Evolutionary conservation across 176 grass and related monocot species (phyloP).

Genomic region (Calamus simplicifolius): DNA sequence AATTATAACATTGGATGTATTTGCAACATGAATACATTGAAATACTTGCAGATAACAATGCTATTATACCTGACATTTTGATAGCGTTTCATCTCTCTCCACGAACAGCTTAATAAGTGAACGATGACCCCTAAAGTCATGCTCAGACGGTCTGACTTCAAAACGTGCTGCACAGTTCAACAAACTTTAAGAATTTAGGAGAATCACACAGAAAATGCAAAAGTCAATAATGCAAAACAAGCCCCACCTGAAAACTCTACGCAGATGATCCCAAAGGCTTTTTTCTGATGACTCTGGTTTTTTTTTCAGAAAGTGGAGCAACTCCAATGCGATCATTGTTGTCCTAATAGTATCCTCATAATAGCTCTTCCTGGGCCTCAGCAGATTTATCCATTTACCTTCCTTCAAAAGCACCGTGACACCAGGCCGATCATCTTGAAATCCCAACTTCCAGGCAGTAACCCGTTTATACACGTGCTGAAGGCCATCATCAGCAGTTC

Average conservation of each 20-base stretch:
- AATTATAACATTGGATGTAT: too few relatives aligned
- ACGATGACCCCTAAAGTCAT: slow-evolving; percentile 54
- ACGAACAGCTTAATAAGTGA: slow-evolving; percentile 50
- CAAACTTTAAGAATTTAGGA: slow-evolving; percentile 9
- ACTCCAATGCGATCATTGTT: slow-evolving; percentile 43
- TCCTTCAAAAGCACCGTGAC: slow-evolving; percentile 29
- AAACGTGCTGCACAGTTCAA: slow-evolving; percentile 65
- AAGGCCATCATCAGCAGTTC: slow-evolving; percentile 18
- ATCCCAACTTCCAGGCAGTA: slow-evolving; percentile 49
- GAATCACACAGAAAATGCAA: neutral
- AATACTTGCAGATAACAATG: neutral
- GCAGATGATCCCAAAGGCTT: slow-evolving; percentile 58
- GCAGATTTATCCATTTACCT: slow-evolving; percentile 44
- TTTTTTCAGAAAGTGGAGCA: slow-evolving; percentile 69
- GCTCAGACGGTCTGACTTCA: slow-evolving; percentile 50
- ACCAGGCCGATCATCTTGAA: slow-evolving; percentile 33
- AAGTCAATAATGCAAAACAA: slow-evolving; percentile 9
- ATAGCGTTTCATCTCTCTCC: slow-evolving; percentile 43
- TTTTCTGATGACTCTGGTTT: slow-evolving; percentile 51
- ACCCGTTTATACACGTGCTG: slow-evolving; percentile 35
- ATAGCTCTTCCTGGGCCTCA: slow-evolving; percentile 38
- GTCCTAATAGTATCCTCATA: slow-evolving; percentile 33
- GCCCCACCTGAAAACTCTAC: slow-evolving; percentile 46
- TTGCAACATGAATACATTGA: neutral
- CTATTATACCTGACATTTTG: slow-evolving; percentile 54